Percentiles rank a stretch among this genome's conserved stretches.
Conservation (phyloP, 2,329 filamentous ascomycete species). For the Trichoderma semiorbis region DNA sequence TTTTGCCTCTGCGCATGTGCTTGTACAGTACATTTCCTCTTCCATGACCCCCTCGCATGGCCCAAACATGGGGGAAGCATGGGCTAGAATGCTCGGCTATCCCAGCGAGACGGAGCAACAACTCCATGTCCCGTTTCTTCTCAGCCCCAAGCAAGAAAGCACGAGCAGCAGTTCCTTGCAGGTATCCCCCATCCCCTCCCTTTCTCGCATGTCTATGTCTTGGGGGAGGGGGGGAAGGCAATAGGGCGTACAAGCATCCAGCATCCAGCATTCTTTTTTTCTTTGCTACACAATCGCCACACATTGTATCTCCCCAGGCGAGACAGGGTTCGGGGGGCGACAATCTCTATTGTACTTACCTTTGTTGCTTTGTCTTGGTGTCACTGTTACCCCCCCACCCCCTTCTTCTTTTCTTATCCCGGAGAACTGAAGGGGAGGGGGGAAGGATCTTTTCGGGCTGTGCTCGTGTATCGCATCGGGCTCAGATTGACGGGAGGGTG, state of each 20-base stretch:
- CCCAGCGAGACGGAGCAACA: background rate
- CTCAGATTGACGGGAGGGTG: background rate
- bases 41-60: background rate
- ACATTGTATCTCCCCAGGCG: background rate
- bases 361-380: background rate
- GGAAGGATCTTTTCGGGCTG: background rate
- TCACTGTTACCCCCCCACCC: background rate
- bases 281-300: background rate
- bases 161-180: background rate
- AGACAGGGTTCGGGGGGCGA: constrained; percentile 2
- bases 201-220: background rate
- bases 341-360: background rate
- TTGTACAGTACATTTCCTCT: background rate
- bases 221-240: background rate
- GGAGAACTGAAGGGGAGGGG: background rate
- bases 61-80: background rate
- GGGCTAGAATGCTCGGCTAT: background rate
- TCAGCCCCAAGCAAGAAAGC: background rate
- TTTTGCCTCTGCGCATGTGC: background rate
- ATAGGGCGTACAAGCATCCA: background rate
- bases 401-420: background rate
- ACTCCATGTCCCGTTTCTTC: background rate
- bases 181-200: background rate
- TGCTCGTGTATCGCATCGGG: background rate
- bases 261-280: background rate